These are phyloP conservation scores for Filobasidium wieringae DNA, from an alignment of 768 basidiomycete species.

Conservation along the genomic window DNA sequence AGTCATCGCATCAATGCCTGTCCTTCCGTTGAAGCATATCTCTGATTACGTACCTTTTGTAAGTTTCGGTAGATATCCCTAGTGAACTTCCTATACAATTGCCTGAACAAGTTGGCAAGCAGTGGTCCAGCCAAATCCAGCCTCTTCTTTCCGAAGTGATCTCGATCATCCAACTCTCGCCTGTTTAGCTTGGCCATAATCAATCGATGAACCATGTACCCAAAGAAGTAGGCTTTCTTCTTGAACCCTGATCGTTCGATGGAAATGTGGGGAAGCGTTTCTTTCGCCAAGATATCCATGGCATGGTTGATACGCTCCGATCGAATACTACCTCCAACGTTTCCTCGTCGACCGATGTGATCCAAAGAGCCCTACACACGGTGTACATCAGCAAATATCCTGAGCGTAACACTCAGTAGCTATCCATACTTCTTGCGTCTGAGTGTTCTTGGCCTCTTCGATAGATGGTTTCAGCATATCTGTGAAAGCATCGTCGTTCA, in stretches of 20 bases:
- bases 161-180: constrained; percentile 93
- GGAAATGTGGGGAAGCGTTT: constrained; percentile 94
- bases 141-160: constrained; percentile 98
- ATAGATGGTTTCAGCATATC: constrained; percentile 98
- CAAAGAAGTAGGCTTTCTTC: constrained; percentile 98
- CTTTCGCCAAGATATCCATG: constrained; percentile 94
- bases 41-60: constrained; percentile 59
- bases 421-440: constrained; percentile 58
- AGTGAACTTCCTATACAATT: constrained; percentile 91
- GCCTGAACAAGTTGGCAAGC: constrained; percentile 91
- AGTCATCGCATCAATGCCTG: neutral
- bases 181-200: constrained; percentile 85
- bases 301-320: constrained; percentile 72
- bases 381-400: too few relatives aligned
- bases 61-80: constrained; percentile 94
- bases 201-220: constrained; percentile 97
- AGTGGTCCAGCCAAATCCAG: constrained; percentile 91
- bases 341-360: constrained; percentile 96
- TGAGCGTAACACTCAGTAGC: neutral
- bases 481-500: constrained; percentile 87
- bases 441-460: constrained; percentile 95
- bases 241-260: constrained; percentile 92
- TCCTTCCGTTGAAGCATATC: neutral
- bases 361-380: constrained; percentile 62
- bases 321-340: constrained; percentile 77